A percentile compares a stretch with the other conserved stretches of the same genome.
Evolutionary conservation across 2,329 filamentous ascomycete species (phyloP).

Genomic region (Lachnellula cervina): DNA sequence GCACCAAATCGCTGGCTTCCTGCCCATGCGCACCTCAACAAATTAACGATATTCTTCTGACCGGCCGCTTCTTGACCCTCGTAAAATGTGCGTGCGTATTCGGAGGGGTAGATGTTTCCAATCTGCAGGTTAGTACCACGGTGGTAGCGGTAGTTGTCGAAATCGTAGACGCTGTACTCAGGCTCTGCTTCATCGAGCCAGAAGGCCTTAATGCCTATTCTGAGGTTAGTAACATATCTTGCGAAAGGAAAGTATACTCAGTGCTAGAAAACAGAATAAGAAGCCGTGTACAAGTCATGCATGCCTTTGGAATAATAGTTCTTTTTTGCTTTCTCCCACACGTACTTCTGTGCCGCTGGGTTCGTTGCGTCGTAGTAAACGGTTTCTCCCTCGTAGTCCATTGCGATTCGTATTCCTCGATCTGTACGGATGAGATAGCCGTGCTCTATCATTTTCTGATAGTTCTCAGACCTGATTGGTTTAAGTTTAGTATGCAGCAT

Average conservation of each 20-base stretch:
- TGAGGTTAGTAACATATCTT: constrained; percentile 5
- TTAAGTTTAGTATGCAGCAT: too few species aligned
- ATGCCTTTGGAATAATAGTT: constrained; percentile 46
- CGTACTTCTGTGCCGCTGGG: constrained; percentile 50
- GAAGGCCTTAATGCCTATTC: constrained; percentile 58
- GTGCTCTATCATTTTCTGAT: constrained; percentile 54
- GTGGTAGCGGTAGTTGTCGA: constrained; percentile 61
- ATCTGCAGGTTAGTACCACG: constrained; percentile 48
- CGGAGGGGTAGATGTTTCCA: constrained; percentile 55
- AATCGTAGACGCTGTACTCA: constrained; percentile 60
- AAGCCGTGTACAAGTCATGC: too few species aligned
- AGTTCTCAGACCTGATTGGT: constrained; percentile 54
- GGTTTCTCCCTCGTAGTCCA: constrained; percentile 55
- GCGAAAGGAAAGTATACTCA: too few species aligned
- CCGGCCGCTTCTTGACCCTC: constrained; percentile 51
- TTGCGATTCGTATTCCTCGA: constrained; percentile 51
- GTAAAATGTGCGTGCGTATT: constrained; percentile 56
- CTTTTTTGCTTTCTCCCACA: constrained; percentile 54
- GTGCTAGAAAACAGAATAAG: too few species aligned
- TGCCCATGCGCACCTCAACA: constrained; percentile 53
- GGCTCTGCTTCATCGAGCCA: constrained; percentile 69
- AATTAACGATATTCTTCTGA: constrained; percentile 53
- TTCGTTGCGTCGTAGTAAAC: constrained; percentile 62
- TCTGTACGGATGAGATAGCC: constrained; percentile 58
- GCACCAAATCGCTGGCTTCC: constrained; percentile 60